phyloP scores from a whole-genome alignment of 805 yeast species.

The Teunomyces atbi region DNA sequence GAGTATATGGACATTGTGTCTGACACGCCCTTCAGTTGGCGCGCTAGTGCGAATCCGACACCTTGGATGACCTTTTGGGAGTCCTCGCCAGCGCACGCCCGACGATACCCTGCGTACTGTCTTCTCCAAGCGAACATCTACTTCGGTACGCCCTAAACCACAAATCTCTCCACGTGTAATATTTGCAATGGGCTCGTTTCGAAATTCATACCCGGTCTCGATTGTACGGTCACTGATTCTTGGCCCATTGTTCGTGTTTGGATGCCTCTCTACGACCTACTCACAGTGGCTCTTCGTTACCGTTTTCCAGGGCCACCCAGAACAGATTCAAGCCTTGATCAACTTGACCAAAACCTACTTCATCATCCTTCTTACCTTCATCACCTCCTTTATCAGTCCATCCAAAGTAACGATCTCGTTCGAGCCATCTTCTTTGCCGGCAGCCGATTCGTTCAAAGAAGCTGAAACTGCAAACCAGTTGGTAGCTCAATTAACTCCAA shows the following conservation, averaged over 20 bases:
- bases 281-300: slow-evolving; percentile 44
- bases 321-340: slow-evolving; percentile 40
- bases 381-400: slow-evolving; percentile 52
- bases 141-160: background rate
- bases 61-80: no score
- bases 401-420: slow-evolving; percentile 52
- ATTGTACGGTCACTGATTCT: slow-evolving; percentile 21
- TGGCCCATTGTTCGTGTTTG: slow-evolving; percentile 20
- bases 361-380: slow-evolving; percentile 50
- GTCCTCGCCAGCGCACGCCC: background rate
- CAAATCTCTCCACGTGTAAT: background rate
- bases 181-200: background rate
- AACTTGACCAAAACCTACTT: slow-evolving; percentile 59
- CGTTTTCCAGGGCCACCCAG: slow-evolving; percentile 29
- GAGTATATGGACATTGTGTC: no score
- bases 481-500: slow-evolving; percentile 23
- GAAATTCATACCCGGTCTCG: slow-evolving; percentile 10
- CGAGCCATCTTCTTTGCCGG: slow-evolving; percentile 26
- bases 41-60: no score
- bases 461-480: slow-evolving; percentile 6
- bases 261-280: slow-evolving; percentile 40
- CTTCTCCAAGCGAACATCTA: no score
- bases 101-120: background rate
- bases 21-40: no score
- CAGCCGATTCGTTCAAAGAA: slow-evolving; percentile 6